A percentile compares a stretch with the other conserved stretches of the same genome.
Evolutionary conservation across 2,329 filamentous ascomycete species (phyloP).

Genomic region (Lizonia empirigonia): DNA sequence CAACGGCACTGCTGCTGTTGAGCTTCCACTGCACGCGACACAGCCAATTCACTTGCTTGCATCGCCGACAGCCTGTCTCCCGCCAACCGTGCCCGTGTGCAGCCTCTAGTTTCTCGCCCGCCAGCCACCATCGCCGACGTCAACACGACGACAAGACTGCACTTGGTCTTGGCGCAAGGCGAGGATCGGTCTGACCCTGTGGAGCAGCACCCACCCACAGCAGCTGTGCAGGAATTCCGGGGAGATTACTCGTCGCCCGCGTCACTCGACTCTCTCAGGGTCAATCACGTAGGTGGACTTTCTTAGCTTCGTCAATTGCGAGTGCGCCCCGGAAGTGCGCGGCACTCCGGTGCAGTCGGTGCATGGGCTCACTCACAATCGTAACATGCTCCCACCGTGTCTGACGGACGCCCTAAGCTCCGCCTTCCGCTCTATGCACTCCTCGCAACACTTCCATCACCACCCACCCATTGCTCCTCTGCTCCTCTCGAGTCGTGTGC

Average conservation of each 20-base stretch:
- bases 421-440: constrained; percentile 3
- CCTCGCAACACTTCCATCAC: background rate
- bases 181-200: constrained; percentile 2
- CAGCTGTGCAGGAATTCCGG: background rate
- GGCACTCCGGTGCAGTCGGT: constrained; percentile 3
- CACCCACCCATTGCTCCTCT: constrained; percentile 4
- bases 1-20: constrained; percentile 6
- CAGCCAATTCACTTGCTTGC: background rate
- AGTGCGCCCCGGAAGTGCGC: constrained; percentile 8
- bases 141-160: constrained; percentile 9
- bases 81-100: background rate
- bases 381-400: constrained; percentile 4
- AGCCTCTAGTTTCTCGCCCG: constrained; percentile 1
- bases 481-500: constrained; percentile 10
- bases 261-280: background rate
- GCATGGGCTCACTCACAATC: constrained; percentile 7
- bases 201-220: background rate
- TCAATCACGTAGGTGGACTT: constrained; percentile 19
- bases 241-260: background rate
- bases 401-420: constrained; percentile 6
- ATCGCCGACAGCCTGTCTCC: background rate
- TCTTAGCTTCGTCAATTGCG: constrained; percentile 3
- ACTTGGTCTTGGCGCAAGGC: constrained; percentile 15
- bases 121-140: constrained; percentile 10
- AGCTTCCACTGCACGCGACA: constrained; percentile 14